Percentiles rank a stretch among this genome's conserved stretches.
Conservation (phyloP, 2,329 filamentous ascomycete species). For the Aspergillus luchuensis region DNA sequence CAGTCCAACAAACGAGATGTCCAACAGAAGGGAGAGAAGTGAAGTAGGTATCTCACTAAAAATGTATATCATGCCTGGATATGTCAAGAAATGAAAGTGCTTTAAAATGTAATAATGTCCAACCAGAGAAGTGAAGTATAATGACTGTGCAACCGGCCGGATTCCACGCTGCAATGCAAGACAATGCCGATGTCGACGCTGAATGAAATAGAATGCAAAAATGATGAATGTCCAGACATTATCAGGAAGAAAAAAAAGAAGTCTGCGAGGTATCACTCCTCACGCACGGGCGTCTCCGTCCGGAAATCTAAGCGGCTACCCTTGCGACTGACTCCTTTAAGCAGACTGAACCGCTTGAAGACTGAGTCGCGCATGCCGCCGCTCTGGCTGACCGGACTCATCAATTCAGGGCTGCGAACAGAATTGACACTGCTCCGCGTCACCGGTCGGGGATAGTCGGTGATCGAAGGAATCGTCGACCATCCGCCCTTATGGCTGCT, state of each 20-base stretch:
- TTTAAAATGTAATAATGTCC: conserved; percentile 8
- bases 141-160: conserved; percentile 10
- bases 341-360: conserved; percentile 74
- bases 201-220: conserved; percentile 12
- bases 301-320: conserved; percentile 57
- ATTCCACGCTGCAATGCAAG: conserved; percentile 23
- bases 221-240: conserved; percentile 30
- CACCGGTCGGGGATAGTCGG: conserved; percentile 37
- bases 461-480: conserved; percentile 39
- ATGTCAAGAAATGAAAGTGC: conserved; percentile 11
- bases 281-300: conserved; percentile 33
- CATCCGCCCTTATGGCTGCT: conserved; percentile 32
- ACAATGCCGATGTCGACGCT: conserved; percentile 8
- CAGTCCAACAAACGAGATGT: neutral
- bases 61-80: conserved; percentile 6
- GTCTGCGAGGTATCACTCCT: conserved; percentile 37
- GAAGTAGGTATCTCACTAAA: conserved; percentile 10
- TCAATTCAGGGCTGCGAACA: conserved; percentile 21
- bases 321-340: conserved; percentile 71
- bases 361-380: conserved; percentile 61
- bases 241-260: conserved; percentile 21
- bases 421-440: conserved; percentile 33
- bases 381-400: conserved; percentile 32
- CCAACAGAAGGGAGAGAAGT: conserved; percentile 1
- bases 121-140: conserved; percentile 12